Conservation (phyloP, 345 rosid species). For the Eucalyptus pauciflora region DNA sequence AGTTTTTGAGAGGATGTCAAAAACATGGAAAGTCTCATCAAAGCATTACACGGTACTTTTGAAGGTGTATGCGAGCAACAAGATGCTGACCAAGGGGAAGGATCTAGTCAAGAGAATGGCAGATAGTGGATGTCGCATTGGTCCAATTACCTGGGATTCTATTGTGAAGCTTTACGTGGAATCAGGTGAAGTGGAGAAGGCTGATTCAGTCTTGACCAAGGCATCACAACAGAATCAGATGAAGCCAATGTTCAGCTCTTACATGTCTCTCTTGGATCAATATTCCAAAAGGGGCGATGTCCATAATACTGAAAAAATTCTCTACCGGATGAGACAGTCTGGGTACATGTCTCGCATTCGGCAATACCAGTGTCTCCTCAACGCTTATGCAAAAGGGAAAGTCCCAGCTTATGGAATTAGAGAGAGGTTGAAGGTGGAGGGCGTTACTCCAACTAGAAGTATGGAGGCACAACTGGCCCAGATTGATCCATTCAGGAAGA, state of each 20-base stretch:
- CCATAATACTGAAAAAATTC: slow-evolving; percentile 70
- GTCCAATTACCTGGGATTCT: slow-evolving; percentile 78
- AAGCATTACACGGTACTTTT: slow-evolving; percentile 44
- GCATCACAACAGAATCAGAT: slow-evolving; percentile 47
- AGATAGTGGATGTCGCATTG: slow-evolving; percentile 54
- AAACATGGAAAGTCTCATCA: slow-evolving; percentile 31
- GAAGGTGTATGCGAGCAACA: slow-evolving; percentile 66
- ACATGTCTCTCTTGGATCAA: slow-evolving; percentile 58
- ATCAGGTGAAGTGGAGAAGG: slow-evolving; percentile 85
- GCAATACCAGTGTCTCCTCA: slow-evolving; percentile 48
- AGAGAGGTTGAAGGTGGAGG: slow-evolving; percentile 82
- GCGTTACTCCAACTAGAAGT: slow-evolving; percentile 46
- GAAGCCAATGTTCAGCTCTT: slow-evolving; percentile 66
- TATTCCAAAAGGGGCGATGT: slow-evolving; percentile 71
- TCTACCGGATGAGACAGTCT: slow-evolving; percentile 63
- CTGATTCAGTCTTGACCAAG: slow-evolving; percentile 60
- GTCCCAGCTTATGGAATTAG: slow-evolving; percentile 75
- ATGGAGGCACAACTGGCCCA: slow-evolving; percentile 44
- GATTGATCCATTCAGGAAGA: slow-evolving; percentile 71
- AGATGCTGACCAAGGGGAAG: slow-evolving; percentile 69
- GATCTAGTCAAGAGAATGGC: slow-evolving; percentile 63
- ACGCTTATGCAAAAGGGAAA: slow-evolving; percentile 57
- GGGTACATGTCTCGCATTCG: slow-evolving; percentile 54
- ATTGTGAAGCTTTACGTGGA: slow-evolving; percentile 77
- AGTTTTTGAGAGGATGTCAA: slow-evolving; percentile 31